Base-by-base conservation (phyloP, 129 eudicot genomes). In the Pulicaria dysenterica region DNA sequence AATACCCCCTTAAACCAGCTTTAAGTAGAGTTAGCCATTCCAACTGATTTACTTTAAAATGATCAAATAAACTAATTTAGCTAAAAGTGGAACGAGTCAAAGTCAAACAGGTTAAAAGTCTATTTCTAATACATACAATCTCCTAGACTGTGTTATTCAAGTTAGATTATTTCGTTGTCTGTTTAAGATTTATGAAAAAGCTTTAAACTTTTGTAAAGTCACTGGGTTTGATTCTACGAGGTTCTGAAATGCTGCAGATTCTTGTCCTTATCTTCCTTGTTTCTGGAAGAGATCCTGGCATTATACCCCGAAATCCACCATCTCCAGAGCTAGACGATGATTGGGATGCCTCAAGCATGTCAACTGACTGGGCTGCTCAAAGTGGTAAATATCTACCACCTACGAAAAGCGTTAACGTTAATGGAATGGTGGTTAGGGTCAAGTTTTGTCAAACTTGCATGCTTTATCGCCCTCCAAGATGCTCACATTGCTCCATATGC, bases 401-500 rank as follows among this genome's bases (percentile, higher is more conserved):
- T n/a, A 66, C 78, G 39, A 86, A 83, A 81, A 78, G 79, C 7
- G 81, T 87, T 11, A 81, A 48, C 34, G 79, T 87, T 16, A 87
- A 87, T 24, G 84, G 88, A 43, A 79, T 59, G 64, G 66, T 81
- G 8, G 83, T 87, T 41, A 81, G 79, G 83, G 88, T 87, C 36
- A 87, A 87, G 71, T 87, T 83, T 73, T 84, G 88, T 70, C 84
- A 81, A 64, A 83, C 92, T 44, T 87, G 92, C 67, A 75, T 87
- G 92, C 36, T 87, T 63, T 87, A 87, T 72, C 82, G 95, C 42
- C 95, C 91, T 3, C 95, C 95, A 60, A 71, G 95, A 76, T 81
- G 91, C 69, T 88, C 95, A 8, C 95, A 88, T 76, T 88, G 95
- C 78, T 81, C 91, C 8, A 65, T 85, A 45, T 89, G 95, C 70